Percentiles rank a stretch among this genome's conserved stretches.
Conservation (phyloP, 148 eudicot genomes). For the Rhododendron simsii region DNA sequence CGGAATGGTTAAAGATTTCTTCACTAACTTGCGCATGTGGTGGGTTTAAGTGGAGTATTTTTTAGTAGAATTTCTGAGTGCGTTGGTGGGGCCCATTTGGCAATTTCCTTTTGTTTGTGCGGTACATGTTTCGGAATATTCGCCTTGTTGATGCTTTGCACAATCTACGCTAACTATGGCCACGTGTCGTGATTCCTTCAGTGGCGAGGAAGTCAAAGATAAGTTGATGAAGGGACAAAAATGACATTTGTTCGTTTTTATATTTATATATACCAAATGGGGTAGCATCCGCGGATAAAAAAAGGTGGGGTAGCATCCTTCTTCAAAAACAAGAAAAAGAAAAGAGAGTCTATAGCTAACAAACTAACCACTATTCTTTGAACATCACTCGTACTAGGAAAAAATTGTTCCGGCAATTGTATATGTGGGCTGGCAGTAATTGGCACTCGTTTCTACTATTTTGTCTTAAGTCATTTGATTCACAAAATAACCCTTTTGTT, state of each 20-base stretch:
- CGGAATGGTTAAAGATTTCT: background rate
- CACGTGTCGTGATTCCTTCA: background rate
- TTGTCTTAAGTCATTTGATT: background rate
- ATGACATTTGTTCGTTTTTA: too few species aligned
- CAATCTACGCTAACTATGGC: background rate
- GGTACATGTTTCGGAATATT: constrained; percentile 1
- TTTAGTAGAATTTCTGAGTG: background rate
- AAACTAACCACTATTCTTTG: background rate
- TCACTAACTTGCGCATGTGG: background rate
- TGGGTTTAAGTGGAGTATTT: background rate
- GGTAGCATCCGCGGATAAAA: too few species aligned
- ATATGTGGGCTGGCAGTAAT: too few species aligned
- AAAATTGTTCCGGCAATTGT: background rate
- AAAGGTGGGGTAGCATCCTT: too few species aligned
- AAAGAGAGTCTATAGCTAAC: background rate
- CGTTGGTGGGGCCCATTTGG: background rate
- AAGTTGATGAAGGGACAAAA: background rate
- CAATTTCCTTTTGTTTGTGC: background rate
- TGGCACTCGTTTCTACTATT: too few species aligned
- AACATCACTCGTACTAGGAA: background rate
- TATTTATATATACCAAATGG: too few species aligned
- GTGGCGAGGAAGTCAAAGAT: background rate
- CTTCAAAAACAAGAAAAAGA: too few species aligned
- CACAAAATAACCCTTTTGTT: background rate
- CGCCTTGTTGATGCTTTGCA: background rate